A percentile compares a stretch with the other conserved stretches of the same genome.
These are phyloP conservation scores for Exophiala phaeomuriformis DNA, from an alignment of 2,329 filamentous ascomycete species.

Conservation along the genomic window DNA sequence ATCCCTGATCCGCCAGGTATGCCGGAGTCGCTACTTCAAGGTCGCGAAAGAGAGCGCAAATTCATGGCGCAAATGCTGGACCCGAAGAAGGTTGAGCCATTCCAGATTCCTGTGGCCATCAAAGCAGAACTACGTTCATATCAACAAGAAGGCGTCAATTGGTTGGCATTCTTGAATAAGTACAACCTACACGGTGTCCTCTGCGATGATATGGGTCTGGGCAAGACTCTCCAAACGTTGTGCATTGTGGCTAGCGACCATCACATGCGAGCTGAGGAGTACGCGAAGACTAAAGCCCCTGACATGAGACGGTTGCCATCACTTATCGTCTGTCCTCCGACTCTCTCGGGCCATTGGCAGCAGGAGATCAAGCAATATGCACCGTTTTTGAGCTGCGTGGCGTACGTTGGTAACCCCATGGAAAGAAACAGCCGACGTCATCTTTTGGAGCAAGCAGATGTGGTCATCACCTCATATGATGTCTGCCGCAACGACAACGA, in stretches of 20 bases:
- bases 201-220: slow-evolving; percentile 98
- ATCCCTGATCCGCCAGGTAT: slow-evolving; percentile 94
- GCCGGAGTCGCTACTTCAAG: slow-evolving; percentile 77
- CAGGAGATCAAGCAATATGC: slow-evolving; percentile 95
- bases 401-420: slow-evolving; percentile 81
- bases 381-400: slow-evolving; percentile 80
- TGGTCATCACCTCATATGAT: slow-evolving; percentile 96
- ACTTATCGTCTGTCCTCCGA: slow-evolving; percentile 91
- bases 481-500: slow-evolving; percentile 96
- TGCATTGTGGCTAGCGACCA: slow-evolving; percentile 98
- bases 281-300: slow-evolving; percentile 66
- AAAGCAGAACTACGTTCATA: slow-evolving; percentile 95
- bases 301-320: slow-evolving; percentile 79
- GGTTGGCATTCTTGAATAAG: slow-evolving; percentile 95
- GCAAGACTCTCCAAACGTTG: slow-evolving; percentile 93
- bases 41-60: slow-evolving; percentile 86
- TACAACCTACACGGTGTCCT: slow-evolving; percentile 97
- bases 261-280: slow-evolving; percentile 86
- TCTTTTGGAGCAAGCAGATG: slow-evolving; percentile 68
- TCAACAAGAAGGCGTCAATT: slow-evolving; percentile 97
- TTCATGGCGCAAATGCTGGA: slow-evolving; percentile 96
- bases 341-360: slow-evolving; percentile 95
- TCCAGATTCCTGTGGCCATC: slow-evolving; percentile 89
- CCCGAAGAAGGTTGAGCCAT: slow-evolving; percentile 91
- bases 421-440: slow-evolving; percentile 67